These are phyloP conservation scores for Dalbergia cochinchinensis DNA, from an alignment of 306 rosid species.

Conservation along the genomic window DNA sequence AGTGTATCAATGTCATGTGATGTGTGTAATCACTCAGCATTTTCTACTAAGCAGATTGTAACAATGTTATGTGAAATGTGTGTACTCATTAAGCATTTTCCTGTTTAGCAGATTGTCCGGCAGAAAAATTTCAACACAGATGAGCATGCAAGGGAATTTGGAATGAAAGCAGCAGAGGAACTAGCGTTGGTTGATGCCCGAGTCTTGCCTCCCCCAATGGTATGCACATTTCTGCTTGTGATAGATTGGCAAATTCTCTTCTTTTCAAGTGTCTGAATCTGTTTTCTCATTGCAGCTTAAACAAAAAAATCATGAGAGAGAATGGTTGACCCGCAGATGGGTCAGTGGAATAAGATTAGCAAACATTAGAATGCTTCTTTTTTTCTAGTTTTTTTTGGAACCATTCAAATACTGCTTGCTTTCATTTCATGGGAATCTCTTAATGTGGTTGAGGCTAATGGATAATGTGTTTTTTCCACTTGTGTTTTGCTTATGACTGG, in stretches of 20 bases:
- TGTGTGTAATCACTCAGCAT: not conserved
- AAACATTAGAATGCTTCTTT: conserved; percentile 6
- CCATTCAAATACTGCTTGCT: too few relatives aligned
- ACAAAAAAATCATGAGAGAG: conserved; percentile 62
- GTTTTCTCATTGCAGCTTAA: conserved; percentile 58
- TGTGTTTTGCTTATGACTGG: too few relatives aligned
- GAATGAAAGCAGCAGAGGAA: conserved; percentile 50
- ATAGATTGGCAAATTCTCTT: not conserved
- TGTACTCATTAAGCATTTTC: not conserved
- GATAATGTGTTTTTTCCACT: not conserved
- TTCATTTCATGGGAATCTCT: too few relatives aligned
- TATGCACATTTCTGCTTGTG: conserved; percentile 11
- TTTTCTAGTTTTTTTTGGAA: not conserved
- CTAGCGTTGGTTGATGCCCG: conserved; percentile 62
- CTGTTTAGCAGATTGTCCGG: conserved; percentile 44
- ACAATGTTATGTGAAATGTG: not conserved
- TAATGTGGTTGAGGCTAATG: not conserved
- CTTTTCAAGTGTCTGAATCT: not conserved
- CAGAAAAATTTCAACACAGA: conserved; percentile 45
- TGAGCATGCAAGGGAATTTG: conserved; percentile 48
- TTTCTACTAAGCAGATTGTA: conserved; percentile 46
- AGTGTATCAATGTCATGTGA: not conserved
- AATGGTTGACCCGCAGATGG: conserved; percentile 69
- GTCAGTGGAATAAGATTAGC: conserved; percentile 88
- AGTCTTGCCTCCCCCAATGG: conserved; percentile 75